These are phyloP conservation scores for Medicago truncatula DNA, from an alignment of 306 rosid genomes.

Conservation along the genomic window DNA sequence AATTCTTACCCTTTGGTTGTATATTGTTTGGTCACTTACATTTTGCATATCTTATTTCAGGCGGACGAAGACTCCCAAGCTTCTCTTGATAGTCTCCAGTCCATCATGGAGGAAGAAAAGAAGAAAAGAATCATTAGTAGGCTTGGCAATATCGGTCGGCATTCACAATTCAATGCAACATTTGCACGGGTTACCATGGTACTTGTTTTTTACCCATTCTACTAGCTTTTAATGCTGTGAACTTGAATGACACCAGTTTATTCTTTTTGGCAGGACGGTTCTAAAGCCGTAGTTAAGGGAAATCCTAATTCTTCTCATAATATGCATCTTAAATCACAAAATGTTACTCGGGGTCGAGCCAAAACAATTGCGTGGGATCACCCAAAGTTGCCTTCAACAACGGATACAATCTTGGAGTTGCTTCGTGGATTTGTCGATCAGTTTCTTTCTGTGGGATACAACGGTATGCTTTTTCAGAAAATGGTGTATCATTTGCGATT, in stretches of 20 bases:
- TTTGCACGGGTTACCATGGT: slow-evolving; percentile 82
- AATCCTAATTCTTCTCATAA: slow-evolving; percentile 67
- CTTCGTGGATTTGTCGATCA: slow-evolving; percentile 83
- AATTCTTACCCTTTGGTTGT: slow-evolving; percentile 23
- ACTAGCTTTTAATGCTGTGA: slow-evolving; percentile 33
- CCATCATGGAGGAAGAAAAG: slow-evolving; percentile 78
- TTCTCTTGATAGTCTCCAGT: slow-evolving; percentile 72
- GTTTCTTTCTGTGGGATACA: slow-evolving; percentile 82
- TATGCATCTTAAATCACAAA: slow-evolving; percentile 63
- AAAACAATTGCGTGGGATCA: slow-evolving; percentile 92
- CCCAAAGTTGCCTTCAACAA: slow-evolving; percentile 69
- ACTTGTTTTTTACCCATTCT: slow-evolving; percentile 41
- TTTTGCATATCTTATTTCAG: slow-evolving; percentile 48
- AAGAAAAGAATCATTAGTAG: slow-evolving; percentile 62
- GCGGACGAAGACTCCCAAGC: slow-evolving; percentile 55
- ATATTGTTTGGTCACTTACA: slow-evolving; percentile 33
- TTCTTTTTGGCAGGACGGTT: slow-evolving; percentile 80
- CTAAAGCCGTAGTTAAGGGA: slow-evolving; percentile 83
- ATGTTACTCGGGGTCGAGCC: slow-evolving; percentile 59
- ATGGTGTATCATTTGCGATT: not conserved
- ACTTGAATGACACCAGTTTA: slow-evolving; percentile 36
- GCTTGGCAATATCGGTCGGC: slow-evolving; percentile 56
- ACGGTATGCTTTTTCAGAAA: slow-evolving; percentile 55
- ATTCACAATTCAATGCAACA: slow-evolving; percentile 87
- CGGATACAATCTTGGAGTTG: slow-evolving; percentile 69